Evolutionary conservation across 768 basidiomycete genomes (phyloP).

Genomic region (Coprinopsis marcescibilis): DNA sequence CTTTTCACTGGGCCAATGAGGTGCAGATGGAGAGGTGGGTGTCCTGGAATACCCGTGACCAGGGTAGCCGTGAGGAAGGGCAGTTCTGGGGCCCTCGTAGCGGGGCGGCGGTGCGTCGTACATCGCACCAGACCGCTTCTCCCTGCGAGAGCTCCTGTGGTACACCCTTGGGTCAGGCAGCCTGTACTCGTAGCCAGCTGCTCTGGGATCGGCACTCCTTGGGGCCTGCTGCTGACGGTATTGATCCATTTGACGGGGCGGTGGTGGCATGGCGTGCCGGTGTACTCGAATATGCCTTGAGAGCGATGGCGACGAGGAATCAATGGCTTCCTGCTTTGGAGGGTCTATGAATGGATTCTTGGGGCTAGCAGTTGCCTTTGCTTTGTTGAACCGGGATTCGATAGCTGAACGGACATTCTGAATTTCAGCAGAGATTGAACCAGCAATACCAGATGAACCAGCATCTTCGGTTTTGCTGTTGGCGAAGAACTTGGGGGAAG

Average conservation of each 20-base stretch:
- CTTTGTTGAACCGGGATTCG: not conserved
- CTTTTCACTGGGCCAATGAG: slow-evolving; percentile 10
- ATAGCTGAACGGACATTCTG: slow-evolving; percentile 9
- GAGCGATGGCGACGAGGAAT: not conserved
- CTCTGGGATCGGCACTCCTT: slow-evolving; percentile 5
- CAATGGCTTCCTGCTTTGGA: not conserved
- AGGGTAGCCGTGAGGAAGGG: not conserved
- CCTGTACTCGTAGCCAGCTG: slow-evolving; percentile 2
- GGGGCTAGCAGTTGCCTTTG: not conserved
- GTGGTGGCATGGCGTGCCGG: not conserved
- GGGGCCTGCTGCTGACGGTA: not conserved
- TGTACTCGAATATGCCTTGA: not conserved
- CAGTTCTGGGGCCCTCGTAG: not conserved
- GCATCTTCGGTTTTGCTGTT: not conserved
- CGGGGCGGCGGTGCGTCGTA: not conserved
- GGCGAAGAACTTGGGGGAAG: slow-evolving; percentile 4
- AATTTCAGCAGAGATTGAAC: not conserved
- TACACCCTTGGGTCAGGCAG: not conserved
- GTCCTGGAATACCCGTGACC: not conserved
- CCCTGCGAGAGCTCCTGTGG: slow-evolving; percentile 1
- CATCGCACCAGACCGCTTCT: slow-evolving; percentile 1
- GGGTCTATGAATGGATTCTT: slow-evolving; percentile 5
- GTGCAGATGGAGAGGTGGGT: not conserved
- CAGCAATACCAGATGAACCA: slow-evolving; percentile 4
- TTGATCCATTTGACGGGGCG: not conserved